Percentiles rank a stretch among this genome's conserved stretches.
Conservation (phyloP, 805 yeast species). For the Yamadazyma laniorum region DNA sequence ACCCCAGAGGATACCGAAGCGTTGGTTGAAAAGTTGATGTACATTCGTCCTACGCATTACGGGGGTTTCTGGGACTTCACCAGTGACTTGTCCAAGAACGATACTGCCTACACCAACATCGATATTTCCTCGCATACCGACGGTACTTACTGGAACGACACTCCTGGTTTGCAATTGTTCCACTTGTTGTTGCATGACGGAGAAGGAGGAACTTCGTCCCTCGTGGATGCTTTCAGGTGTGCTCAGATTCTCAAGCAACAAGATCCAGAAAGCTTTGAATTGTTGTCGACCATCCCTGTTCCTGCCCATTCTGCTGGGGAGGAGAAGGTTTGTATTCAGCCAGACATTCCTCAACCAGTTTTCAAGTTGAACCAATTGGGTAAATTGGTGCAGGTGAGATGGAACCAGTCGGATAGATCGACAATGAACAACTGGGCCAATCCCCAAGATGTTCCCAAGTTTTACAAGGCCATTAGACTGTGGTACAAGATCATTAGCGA, state of each 20-base stretch:
- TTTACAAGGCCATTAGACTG: slow-evolving; percentile 55
- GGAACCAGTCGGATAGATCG: slow-evolving; percentile 72
- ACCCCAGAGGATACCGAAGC: slow-evolving; percentile 57
- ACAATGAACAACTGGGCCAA: slow-evolving; percentile 51
- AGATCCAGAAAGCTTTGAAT: slow-evolving; percentile 51
- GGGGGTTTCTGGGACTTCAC: slow-evolving; percentile 85
- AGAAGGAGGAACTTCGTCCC: slow-evolving; percentile 63
- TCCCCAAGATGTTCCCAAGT: slow-evolving; percentile 47
- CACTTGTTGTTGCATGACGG: slow-evolving; percentile 65
- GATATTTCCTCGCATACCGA: slow-evolving; percentile 67
- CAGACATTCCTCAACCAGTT: slow-evolving; percentile 54
- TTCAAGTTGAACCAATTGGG: slow-evolving; percentile 53
- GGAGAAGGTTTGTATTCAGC: slow-evolving; percentile 57
- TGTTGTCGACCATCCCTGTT: slow-evolving; percentile 48
- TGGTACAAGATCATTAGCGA: slow-evolving; percentile 56
- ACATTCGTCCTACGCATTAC: slow-evolving; percentile 66
- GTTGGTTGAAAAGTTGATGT: slow-evolving; percentile 55
- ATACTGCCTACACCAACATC: slow-evolving; percentile 69
- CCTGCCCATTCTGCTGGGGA: slow-evolving; percentile 81
- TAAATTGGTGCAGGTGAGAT: slow-evolving; percentile 58
- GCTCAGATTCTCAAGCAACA: slow-evolving; percentile 47
- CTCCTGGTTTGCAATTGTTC: slow-evolving; percentile 70
- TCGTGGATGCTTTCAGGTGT: slow-evolving; percentile 65
- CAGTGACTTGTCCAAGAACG: slow-evolving; percentile 62
- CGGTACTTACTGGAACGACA: slow-evolving; percentile 72